A percentile compares a stretch with the other conserved stretches of the same genome.
Evolutionary conservation across 2,329 filamentous ascomycete species (phyloP).

Genomic region (Plenodomus biglobosus): DNA sequence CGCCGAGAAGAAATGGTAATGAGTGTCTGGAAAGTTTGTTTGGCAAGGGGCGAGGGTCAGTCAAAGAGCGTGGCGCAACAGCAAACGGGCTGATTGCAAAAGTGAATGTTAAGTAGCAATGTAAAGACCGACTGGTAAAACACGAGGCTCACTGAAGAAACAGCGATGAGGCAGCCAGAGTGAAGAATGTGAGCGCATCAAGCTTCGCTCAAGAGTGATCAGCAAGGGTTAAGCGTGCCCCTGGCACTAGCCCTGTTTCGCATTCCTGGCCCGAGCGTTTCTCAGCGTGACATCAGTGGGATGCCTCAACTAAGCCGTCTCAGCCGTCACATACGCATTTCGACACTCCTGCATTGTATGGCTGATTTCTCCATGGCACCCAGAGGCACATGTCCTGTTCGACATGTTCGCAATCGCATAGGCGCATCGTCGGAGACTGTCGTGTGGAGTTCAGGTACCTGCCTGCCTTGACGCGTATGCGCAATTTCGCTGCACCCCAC

Average conservation of each 20-base stretch:
- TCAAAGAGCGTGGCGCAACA: constrained; percentile 30
- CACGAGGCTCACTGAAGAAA: constrained; percentile 33
- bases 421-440: background rate
- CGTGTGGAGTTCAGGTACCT: background rate
- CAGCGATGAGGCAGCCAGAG: constrained; percentile 36
- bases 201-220: constrained; percentile 31
- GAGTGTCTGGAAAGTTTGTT: constrained; percentile 8
- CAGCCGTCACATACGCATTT: background rate
- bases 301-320: background rate
- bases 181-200: constrained; percentile 30
- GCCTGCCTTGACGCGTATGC: constrained; percentile 17
- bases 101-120: constrained; percentile 22
- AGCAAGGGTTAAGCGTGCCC: constrained; percentile 22
- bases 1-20: constrained; percentile 18
- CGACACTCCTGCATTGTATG: background rate
- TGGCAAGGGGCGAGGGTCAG: constrained; percentile 10
- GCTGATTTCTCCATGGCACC: background rate
- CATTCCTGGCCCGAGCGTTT: constrained; percentile 8
- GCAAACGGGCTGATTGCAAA: constrained; percentile 24
- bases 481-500: constrained; percentile 19
- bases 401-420: background rate
- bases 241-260: constrained; percentile 32
- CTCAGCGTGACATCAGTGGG: constrained; percentile 1
- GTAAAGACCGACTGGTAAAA: constrained; percentile 38
- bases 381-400: background rate